Percentiles rank a stretch among this genome's conserved stretches.
Conservation (phyloP, 225 moss, liverwort and hornwort species). For the Pleurozium schreberi region DNA sequence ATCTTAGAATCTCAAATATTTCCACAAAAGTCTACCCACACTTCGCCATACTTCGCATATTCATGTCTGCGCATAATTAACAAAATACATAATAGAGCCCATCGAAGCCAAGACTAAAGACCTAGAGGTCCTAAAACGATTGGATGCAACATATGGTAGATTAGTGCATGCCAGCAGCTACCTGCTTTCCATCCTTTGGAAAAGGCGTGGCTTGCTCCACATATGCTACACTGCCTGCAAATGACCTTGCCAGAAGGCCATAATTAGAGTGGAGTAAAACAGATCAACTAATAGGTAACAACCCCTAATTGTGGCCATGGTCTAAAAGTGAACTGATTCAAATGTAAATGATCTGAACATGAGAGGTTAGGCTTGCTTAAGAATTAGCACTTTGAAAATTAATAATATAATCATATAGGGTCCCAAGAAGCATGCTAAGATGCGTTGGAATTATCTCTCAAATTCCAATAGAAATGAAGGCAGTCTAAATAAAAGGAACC, state of each 20-base stretch:
- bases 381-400: background rate
- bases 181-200: constrained; percentile 96
- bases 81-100: background rate
- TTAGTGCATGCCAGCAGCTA: constrained; percentile 2
- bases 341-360: background rate
- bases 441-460: background rate
- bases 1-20: background rate
- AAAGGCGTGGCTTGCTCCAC: constrained; percentile 95
- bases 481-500: background rate
- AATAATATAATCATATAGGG: background rate
- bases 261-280: background rate
- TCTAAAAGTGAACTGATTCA: background rate
- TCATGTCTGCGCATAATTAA: background rate
- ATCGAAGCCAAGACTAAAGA: background rate
- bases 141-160: background rate
- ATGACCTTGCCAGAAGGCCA: background rate
- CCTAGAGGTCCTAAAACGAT: background rate
- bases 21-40: background rate
- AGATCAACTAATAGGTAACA: background rate
- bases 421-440: background rate
- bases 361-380: no score
- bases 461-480: background rate
- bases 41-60: background rate
- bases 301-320: no score
- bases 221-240: constrained; percentile 89